Percentiles rank a stretch among this genome's conserved stretches.
phyloP scores from a whole-genome alignment of 345 rosid species.

The Bretschneidera sinensis region DNA sequence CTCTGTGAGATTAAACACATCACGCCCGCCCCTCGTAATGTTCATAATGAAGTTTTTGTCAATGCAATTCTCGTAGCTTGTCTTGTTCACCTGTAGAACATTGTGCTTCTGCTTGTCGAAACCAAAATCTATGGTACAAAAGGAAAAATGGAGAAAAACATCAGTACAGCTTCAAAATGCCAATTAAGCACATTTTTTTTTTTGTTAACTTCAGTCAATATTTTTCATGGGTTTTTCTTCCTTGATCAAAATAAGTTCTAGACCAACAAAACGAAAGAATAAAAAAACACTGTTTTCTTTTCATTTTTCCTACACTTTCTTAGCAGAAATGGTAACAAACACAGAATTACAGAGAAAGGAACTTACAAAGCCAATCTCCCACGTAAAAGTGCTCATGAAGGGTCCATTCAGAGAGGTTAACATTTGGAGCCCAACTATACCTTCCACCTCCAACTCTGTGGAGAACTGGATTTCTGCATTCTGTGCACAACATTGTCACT shows the following conservation, averaged over 20 bases:
- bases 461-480: conserved; percentile 42
- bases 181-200: no score
- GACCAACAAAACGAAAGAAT: neutral
- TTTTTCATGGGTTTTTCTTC: no score
- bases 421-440: conserved; percentile 37
- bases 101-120: conserved; percentile 37
- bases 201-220: no score
- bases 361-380: conserved; percentile 64
- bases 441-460: conserved; percentile 62
- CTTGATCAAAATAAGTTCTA: no score
- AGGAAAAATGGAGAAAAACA: no score
- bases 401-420: conserved; percentile 53
- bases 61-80: conserved; percentile 45
- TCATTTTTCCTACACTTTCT: no score
- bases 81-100: conserved; percentile 60
- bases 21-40: conserved; percentile 58
- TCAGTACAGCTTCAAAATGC: no score
- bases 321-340: neutral
- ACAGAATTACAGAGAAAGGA: neutral
- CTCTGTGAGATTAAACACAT: conserved; percentile 47
- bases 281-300: no score
- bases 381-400: conserved; percentile 32
- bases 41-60: conserved; percentile 41
- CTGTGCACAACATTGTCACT: neutral
- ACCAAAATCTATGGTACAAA: no score